phyloP scores from a whole-genome alignment of 2,329 filamentous ascomycete species.

The Trichoderma breve region DNA sequence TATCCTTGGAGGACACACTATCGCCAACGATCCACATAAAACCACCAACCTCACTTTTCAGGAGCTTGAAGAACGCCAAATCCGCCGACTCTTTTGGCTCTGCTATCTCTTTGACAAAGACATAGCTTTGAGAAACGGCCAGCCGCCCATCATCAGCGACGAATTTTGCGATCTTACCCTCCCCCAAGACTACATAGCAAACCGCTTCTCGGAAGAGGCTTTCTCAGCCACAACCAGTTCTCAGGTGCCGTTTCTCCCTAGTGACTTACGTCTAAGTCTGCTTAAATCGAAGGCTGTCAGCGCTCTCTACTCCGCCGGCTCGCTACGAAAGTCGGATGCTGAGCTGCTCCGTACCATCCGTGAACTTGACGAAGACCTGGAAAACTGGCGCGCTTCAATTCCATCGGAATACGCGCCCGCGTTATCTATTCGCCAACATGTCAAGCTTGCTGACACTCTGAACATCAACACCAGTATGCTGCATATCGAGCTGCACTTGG shows the following conservation, averaged over 20 bases:
- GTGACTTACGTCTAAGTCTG: slow-evolving; percentile 48
- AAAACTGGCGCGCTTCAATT: slow-evolving; percentile 52
- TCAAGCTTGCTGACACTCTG: slow-evolving; percentile 29
- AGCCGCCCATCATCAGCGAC: slow-evolving; percentile 50
- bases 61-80: slow-evolving; percentile 34
- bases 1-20: slow-evolving; percentile 46
- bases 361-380: slow-evolving; percentile 56
- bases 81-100: slow-evolving; percentile 52
- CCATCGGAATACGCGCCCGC: slow-evolving; percentile 45
- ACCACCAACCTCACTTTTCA: slow-evolving; percentile 21
- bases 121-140: slow-evolving; percentile 51
- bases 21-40: slow-evolving; percentile 21
- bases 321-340: slow-evolving; percentile 50
- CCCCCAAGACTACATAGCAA: slow-evolving; percentile 36
- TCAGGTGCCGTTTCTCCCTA: slow-evolving; percentile 38
- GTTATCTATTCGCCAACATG: slow-evolving; percentile 39
- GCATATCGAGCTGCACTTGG: slow-evolving; percentile 48
- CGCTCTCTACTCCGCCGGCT: slow-evolving; percentile 49
- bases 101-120: slow-evolving; percentile 56
- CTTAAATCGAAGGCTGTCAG: slow-evolving; percentile 52
- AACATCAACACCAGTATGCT: slow-evolving; percentile 43
- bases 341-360: slow-evolving; percentile 55
- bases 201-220: slow-evolving; percentile 21
- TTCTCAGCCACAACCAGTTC: background rate
- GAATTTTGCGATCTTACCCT: slow-evolving; percentile 53